Percentiles rank a stretch among this genome's conserved stretches.
These are phyloP conservation scores for Podospora anserina DNA, from an alignment of 495 filamentous ascomycete species.

Conservation along the genomic window DNA sequence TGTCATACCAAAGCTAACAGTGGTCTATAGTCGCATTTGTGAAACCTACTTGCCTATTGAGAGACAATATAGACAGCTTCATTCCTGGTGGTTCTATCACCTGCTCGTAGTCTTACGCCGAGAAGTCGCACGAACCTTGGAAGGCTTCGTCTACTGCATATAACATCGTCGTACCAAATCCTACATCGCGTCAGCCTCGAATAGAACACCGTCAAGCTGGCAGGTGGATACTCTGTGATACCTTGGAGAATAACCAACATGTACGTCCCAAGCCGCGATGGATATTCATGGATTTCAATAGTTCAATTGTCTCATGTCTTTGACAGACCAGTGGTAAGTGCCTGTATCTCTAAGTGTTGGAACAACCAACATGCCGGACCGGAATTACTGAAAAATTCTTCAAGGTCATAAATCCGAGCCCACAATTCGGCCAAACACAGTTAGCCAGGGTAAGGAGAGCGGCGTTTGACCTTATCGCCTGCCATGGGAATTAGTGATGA, in stretches of 20 bases:
- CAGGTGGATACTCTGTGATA: background rate
- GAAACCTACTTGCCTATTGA: background rate
- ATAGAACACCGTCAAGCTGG: too few relatives aligned
- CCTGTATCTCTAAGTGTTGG: background rate
- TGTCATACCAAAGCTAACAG: background rate
- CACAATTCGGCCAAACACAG: background rate
- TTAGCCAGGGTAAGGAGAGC: too few relatives aligned
- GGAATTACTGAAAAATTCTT: too few relatives aligned
- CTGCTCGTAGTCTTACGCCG: background rate
- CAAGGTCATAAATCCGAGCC: background rate
- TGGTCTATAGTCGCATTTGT: background rate
- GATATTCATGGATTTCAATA: background rate
- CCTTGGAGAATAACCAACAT: background rate
- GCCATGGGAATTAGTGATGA: too few relatives aligned
- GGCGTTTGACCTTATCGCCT: too few relatives aligned
- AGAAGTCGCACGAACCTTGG: background rate
- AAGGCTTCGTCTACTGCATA: background rate
- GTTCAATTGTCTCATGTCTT: background rate
- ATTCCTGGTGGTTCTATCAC: background rate
- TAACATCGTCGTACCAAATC: background rate
- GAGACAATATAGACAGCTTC: background rate
- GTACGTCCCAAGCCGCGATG: background rate
- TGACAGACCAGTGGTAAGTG: background rate
- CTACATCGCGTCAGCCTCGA: background rate
- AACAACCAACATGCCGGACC: too few relatives aligned